A percentile compares a stretch with the other conserved stretches of the same genome.
Conservation (phyloP, 2,329 filamentous ascomycete species). For the Clonostachys chloroleuca region DNA sequence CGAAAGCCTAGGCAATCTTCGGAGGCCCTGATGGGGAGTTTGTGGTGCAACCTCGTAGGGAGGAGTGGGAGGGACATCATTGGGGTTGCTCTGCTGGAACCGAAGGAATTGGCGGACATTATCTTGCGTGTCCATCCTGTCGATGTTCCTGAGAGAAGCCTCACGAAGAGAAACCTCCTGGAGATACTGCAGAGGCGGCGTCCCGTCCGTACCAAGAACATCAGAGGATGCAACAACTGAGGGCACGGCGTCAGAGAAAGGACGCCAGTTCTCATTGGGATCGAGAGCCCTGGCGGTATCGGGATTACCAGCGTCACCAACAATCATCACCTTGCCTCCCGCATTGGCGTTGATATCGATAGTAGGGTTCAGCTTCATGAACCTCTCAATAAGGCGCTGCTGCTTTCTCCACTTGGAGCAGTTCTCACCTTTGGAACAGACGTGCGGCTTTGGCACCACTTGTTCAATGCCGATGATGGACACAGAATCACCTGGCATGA, state of each 20-base stretch:
- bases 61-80: conserved; percentile 63
- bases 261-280: conserved; percentile 51
- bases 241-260: conserved; percentile 70
- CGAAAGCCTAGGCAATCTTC: conserved; percentile 56
- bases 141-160: conserved; percentile 64
- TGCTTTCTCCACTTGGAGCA: conserved; percentile 80
- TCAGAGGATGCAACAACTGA: conserved; percentile 92
- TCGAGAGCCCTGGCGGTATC: conserved; percentile 55
- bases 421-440: conserved; percentile 80
- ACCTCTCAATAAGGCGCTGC: conserved; percentile 69
- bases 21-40: conserved; percentile 49
- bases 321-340: conserved; percentile 69
- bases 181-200: conserved; percentile 64
- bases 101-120: conserved; percentile 88
- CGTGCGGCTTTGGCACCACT: conserved; percentile 77
- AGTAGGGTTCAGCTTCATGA: conserved; percentile 72
- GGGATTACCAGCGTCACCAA: conserved; percentile 76
- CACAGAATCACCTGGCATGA: conserved; percentile 77
- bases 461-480: conserved; percentile 93
- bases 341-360: conserved; percentile 40
- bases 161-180: conserved; percentile 51
- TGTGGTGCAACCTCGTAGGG: conserved; percentile 61
- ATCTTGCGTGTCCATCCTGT: conserved; percentile 79
- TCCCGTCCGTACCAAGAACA: conserved; percentile 66
- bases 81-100: conserved; percentile 62